Base-by-base conservation (phyloP, 306 rosid species). In the Mimosa pudica region DNA sequence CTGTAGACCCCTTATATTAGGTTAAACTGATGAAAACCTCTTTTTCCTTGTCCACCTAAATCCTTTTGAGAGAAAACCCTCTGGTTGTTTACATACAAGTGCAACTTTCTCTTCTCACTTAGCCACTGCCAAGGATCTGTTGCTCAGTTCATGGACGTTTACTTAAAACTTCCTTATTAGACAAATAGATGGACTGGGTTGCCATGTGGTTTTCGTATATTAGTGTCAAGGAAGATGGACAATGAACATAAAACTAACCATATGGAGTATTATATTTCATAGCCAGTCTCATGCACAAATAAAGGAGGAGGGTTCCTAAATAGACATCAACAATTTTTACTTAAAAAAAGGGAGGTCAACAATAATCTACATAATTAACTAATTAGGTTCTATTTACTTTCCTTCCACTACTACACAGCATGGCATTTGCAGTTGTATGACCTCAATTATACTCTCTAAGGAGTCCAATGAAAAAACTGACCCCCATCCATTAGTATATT, bases 111-210 rank as follows among this genome's bases (percentile, higher is more conserved):
- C 17, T 60, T 61, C 38, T 10, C 17, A 4, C 67, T 30, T 30
- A 24, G 66, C 67, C 67, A 61, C 32, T 61, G 67, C 16, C 67
- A 61, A 10, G 41, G 67, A 61, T 61, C 36, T 61, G 41, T 30
- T 30, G 67, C 11, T 30, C 67, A 30, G 67, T 4, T 61, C 38
- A 30, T 61, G 67, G 16, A 24, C 30, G 24, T 61, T 61, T 11
- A 61, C 41, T 2, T 10, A 14, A 30, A 30, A 61, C 38, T 61
- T 61, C 38, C 38, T 9, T 24, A 24, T 61, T 61, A 61, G 66
- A 61, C 66, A 24, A 20, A 38, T 17, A 30, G 67, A 10, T 16
- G 38, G 41, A 61, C 30, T 30, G 12, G 8, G 4, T 32, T 30
- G 41, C 67, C 4, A 1, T 61, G 66, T 30, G 67, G 24, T 30